Percentiles rank a stretch among this genome's conserved stretches.
phyloP scores from a whole-genome alignment of 208 protist genomes.

The Wallacemonas collosoma region DNA sequence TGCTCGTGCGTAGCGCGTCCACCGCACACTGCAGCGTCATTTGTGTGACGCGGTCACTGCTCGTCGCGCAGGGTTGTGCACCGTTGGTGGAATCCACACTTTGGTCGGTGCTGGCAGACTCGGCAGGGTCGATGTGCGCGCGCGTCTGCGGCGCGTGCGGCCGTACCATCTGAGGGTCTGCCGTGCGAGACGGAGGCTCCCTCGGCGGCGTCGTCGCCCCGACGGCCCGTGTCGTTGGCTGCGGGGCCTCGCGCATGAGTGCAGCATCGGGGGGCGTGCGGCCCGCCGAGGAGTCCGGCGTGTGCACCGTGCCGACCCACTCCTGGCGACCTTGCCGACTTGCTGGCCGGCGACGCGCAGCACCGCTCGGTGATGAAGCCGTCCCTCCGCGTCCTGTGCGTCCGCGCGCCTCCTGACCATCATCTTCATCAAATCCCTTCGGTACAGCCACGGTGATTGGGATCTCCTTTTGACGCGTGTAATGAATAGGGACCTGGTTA shows the following conservation, averaged over 20 bases:
- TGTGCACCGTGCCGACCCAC: neutral
- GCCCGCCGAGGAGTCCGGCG: neutral
- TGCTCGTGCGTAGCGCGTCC: constrained; percentile 43
- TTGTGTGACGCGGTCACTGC: constrained; percentile 10
- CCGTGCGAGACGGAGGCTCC: neutral
- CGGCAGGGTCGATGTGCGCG: constrained; percentile 9
- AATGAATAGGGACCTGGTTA: constrained; percentile 17
- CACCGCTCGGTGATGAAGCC: neutral
- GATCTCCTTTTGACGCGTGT: constrained; percentile 12
- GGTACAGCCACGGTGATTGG: constrained; percentile 11
- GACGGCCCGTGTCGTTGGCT: neutral
- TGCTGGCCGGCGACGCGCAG: neutral
- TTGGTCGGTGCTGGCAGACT: constrained; percentile 1
- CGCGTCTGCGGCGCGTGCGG: constrained; percentile 4
- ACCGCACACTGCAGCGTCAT: constrained; percentile 50
- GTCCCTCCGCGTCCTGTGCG: constrained; percentile 1
- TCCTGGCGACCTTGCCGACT: constrained; percentile 3
- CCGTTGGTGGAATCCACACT: constrained; percentile 12
- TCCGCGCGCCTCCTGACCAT: neutral
- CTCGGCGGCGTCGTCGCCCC: neutral
- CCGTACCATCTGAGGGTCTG: neutral
- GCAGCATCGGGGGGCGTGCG: constrained; percentile 5
- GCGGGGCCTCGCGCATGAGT: constrained; percentile 1
- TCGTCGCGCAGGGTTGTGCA: neutral
- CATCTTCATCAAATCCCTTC: constrained; percentile 10